Evolutionary conservation across 108 stramenopile genomes (phyloP), one percentile per base, ranked within the genome.

Genomic region (Stephanodiscus minutulus): DNA sequence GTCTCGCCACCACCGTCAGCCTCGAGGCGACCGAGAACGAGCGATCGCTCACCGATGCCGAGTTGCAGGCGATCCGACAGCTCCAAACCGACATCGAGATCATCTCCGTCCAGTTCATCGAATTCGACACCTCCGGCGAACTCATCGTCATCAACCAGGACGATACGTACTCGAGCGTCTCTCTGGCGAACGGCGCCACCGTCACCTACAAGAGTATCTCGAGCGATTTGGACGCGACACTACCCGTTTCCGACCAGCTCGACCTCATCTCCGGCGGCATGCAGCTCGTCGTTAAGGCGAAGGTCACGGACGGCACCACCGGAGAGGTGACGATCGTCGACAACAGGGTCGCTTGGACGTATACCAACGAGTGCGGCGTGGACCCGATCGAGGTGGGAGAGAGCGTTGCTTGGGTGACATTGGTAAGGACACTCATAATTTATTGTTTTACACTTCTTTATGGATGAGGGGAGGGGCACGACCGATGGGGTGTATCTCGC

Each of bases 61-160:
- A 64, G 13, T 5, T 28, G 13, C 15, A 27, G 5, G 4, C 2
- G 3, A 10, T 47, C 28, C 59, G 59, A 7, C 63, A 64, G 17
- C 44, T 37, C 17, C n/a, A 22, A n/a, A 18, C 10, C 37, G 63
- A 24, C 39, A 17, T 20, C 46, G 48, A 47, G 20, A 49, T 75
- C 44, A 61, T 43, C 28, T 67, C 61, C 43, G 41, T 76, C 25
- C 52, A 53, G 29, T 79, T 79, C 66, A 43, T 79, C 27, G 70
- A 79, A 61, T 64, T 73, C 39, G 78, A 72, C 55, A 68, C 78
- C 43, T 64, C 66, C 1, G 71, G 71, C 12, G 52, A 62, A 35
- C 31, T 79, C 22, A 59, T 56, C 48, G 72, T 79, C 0, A 72
- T 79, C 24, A 79, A 72, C 18, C 78, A 79, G 39, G 71, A 72